Evolutionary conservation across 2,329 filamentous ascomycete species (phyloP), one percentile per base, ranked within the genome.

Genomic region (Colletotrichum sp.): DNA sequence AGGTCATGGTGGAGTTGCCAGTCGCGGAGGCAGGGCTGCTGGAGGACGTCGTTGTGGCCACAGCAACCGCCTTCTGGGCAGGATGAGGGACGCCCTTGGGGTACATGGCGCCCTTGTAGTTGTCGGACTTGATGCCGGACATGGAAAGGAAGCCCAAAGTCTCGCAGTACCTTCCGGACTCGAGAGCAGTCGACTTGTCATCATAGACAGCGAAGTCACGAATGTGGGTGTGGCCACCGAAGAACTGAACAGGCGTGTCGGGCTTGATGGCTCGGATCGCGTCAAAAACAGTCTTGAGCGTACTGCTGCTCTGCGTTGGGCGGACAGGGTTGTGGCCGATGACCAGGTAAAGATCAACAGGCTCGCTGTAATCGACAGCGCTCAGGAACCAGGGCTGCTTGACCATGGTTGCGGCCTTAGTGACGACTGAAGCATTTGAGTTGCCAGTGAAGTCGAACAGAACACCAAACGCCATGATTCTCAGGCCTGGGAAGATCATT

Each of bases 131-230:
- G 78, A 94, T 89, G 18, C 92, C 92, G 66, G 88, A 89, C 84
- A 94, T 89, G n/a, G 91, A 90, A 26, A 93, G 81, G 90, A 91
- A 94, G 28, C 92, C 92, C 1, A 94, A 85, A 3, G 92, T 94
- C 83, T 94, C 92, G 80, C 92, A 94, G 82, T 93, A 94, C 68
- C 91, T 88, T 7, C 91, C 92, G 4, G 92, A 91, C 78, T 93
- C 92, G 10, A 94, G 85, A 1, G 88, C 92, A 6, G 92, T 92
- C 7, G 90, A 89, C 78, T 88, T 88, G 72, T 90, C 87, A 80
- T 94, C 92, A 77, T 91, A 93, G 4, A 93, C 89, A 21, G 87
- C 87, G 80, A 93, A 93, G 80, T 94, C 92, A 18, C 93, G 90
- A 75, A 93, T 89, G 80, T 93, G 92, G 48, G 86, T 89, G 82